Evolutionary conservation across 257 asterid species (phyloP).

Genomic region (Nicotiana tabacum): DNA sequence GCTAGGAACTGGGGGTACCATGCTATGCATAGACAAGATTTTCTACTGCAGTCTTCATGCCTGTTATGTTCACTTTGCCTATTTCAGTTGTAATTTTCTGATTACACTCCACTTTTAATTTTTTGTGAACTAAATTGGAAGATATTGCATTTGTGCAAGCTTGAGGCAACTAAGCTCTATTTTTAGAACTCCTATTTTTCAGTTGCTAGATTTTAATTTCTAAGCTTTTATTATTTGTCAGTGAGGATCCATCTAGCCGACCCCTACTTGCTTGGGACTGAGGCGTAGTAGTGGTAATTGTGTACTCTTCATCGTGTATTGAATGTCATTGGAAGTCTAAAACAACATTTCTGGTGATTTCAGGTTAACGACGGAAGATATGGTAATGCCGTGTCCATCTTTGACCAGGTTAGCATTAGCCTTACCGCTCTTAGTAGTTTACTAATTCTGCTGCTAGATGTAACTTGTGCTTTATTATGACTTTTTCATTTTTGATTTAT

Average conservation of each 20-base stretch:
- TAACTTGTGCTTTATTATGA: neutral
- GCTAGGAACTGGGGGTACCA: neutral
- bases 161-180: neutral
- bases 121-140: neutral
- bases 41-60: neutral
- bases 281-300: neutral
- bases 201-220: neutral
- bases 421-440: neutral
- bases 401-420: constrained; percentile 66
- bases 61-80: constrained; percentile 1
- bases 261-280: constrained; percentile 1
- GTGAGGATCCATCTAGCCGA: neutral
- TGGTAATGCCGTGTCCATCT: constrained; percentile 76
- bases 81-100: neutral
- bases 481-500: neutral
- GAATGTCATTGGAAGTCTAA: constrained; percentile 13
- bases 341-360: constrained; percentile 26
- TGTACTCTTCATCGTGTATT: neutral
- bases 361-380: constrained; percentile 98
- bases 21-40: neutral
- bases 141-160: neutral
- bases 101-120: neutral
- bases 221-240: neutral
- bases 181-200: neutral
- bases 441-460: constrained; percentile 2